Evolutionary conservation across 2,329 filamentous ascomycete genomes (phyloP).

Genomic region (Colletotrichum scovillei): DNA sequence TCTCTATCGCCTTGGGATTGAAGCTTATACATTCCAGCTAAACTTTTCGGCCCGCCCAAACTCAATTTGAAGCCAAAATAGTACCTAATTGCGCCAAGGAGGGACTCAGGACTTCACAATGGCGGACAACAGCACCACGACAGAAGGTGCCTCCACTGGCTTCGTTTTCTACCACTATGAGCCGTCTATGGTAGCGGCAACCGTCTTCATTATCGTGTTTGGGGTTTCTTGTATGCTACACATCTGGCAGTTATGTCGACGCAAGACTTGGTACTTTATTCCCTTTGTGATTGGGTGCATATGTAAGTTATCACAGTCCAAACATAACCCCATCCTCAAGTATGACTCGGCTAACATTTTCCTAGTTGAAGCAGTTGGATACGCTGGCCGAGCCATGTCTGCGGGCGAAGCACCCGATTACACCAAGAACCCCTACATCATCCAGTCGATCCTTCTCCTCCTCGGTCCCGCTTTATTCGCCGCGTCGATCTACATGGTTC

Average conservation of each 20-base stretch:
- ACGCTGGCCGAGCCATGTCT: slow-evolving; percentile 61
- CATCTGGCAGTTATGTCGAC: slow-evolving; percentile 50
- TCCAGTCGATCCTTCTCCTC: slow-evolving; percentile 56
- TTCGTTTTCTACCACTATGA: slow-evolving; percentile 57
- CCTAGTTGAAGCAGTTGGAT: slow-evolving; percentile 61
- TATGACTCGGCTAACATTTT: not conserved
- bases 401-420: slow-evolving; percentile 52
- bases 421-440: slow-evolving; percentile 50
- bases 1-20: not conserved
- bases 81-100: not conserved
- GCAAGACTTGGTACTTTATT: slow-evolving; percentile 63
- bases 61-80: not conserved
- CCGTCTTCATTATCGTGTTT: slow-evolving; percentile 55
- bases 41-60: not conserved
- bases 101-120: not conserved
- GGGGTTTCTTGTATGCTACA: slow-evolving; percentile 52
- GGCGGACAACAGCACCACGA: slow-evolving; percentile 17
- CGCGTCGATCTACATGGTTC: slow-evolving; percentile 63
- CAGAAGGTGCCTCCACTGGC: not conserved
- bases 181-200: slow-evolving; percentile 56
- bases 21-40: not conserved
- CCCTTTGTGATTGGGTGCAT: slow-evolving; percentile 63
- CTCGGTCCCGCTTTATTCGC: slow-evolving; percentile 60
- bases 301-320: slow-evolving; percentile 51
- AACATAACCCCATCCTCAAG: not conserved